Percentiles rank a stretch among this genome's conserved stretches.
Conservation (phyloP, 441 rosid species). For the Bruguiera hainesii region DNA sequence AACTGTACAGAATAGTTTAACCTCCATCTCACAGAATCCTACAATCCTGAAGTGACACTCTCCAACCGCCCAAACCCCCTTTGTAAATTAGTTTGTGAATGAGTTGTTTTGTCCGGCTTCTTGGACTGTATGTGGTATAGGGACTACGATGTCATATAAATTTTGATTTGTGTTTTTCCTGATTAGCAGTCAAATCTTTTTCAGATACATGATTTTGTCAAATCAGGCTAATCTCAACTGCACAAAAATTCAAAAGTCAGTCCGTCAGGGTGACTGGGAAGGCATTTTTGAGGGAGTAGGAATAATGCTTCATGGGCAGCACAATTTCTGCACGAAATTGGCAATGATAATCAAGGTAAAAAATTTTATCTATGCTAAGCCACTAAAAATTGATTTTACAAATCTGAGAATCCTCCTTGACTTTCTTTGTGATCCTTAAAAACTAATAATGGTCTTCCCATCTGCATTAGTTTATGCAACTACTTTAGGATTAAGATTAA, state of each 20-base stretch:
- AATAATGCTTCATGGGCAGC: slow-evolving; percentile 59
- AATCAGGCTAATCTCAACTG: slow-evolving; percentile 22
- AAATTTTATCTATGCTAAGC: not conserved
- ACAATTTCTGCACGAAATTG: slow-evolving; percentile 47
- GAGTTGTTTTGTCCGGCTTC: too few species aligned
- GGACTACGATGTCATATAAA: too few species aligned
- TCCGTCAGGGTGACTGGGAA: slow-evolving; percentile 8
- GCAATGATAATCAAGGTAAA: slow-evolving; percentile 49
- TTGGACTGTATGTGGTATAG: too few species aligned
- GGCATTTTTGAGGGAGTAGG: slow-evolving; percentile 50
- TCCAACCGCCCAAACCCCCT: too few species aligned
- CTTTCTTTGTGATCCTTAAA: not conserved
- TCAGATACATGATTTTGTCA: slow-evolving; percentile 48
- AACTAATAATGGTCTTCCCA: too few species aligned
- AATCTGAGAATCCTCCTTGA: not conserved
- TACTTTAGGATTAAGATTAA: not conserved
- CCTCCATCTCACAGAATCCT: too few species aligned
- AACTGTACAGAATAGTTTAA: too few species aligned
- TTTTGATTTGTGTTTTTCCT: too few species aligned
- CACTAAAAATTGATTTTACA: not conserved
- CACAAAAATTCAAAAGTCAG: slow-evolving; percentile 23
- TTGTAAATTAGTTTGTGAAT: too few species aligned
- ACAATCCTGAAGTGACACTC: too few species aligned
- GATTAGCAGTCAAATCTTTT: slow-evolving; percentile 4
- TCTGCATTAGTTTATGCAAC: too few species aligned